Evolutionary conservation across 768 basidiomycete genomes (phyloP).

Genomic region (Trametes cinnabarina): DNA sequence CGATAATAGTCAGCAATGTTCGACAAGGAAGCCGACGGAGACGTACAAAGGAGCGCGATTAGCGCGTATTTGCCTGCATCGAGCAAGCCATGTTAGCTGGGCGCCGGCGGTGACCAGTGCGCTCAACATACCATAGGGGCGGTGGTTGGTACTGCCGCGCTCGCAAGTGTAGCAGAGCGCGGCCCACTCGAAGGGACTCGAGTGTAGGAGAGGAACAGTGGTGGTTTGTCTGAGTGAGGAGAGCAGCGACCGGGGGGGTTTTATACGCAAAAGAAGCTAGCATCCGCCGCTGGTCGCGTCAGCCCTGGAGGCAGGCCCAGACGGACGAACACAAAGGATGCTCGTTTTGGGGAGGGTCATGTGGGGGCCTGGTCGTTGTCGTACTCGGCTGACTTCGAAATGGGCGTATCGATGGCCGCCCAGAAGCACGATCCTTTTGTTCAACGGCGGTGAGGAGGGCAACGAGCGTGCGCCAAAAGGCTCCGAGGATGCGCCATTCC

Average conservation of each 20-base stretch:
- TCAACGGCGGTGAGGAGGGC: no score
- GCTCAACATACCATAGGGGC: not conserved
- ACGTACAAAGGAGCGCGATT: no score
- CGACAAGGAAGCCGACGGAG: no score
- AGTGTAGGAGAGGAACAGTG: not conserved
- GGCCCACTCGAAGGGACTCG: not conserved
- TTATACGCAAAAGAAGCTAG: not conserved
- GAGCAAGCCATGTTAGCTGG: no score
- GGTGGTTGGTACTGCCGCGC: not conserved
- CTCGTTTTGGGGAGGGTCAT: not conserved
- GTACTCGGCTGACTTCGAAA: constrained; percentile 2
- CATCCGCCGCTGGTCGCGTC: not conserved
- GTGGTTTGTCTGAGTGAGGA: not conserved
- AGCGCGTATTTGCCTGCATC: no score
- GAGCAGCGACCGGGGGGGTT: not conserved
- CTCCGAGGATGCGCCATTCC: no score
- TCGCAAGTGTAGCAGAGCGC: not conserved
- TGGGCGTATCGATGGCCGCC: constrained; percentile 5
- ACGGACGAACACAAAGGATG: no score
- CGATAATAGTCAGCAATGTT: no score
- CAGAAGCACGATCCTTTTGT: not conserved
- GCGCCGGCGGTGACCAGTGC: no score
- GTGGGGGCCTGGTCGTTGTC: not conserved
- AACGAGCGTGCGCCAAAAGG: no score
- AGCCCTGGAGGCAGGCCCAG: no score